A percentile compares a stretch with the other conserved stretches of the same genome.
These are phyloP conservation scores for Diutina rugosa DNA, from an alignment of 1,139 yeast genomes.

Conservation along the genomic window DNA sequence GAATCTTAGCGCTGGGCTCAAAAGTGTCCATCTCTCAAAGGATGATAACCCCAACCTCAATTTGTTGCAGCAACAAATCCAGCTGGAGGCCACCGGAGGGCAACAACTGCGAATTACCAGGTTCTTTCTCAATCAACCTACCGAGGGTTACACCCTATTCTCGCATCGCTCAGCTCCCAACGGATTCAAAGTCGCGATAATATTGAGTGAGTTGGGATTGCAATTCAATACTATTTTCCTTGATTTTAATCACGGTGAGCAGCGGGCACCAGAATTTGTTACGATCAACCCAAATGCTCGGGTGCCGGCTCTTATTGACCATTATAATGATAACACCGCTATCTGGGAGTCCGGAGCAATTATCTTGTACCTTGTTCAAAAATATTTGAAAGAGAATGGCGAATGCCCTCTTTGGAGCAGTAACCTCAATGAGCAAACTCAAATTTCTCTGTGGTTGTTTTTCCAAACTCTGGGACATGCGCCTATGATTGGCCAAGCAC, in stretches of 20 bases:
- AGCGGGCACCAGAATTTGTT: slow-evolving; percentile 85
- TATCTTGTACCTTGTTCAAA: slow-evolving; percentile 60
- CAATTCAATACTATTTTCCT: slow-evolving; percentile 73
- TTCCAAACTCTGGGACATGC: slow-evolving; percentile 96
- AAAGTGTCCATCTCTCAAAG: slow-evolving; percentile 27
- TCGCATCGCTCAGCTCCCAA: slow-evolving; percentile 92
- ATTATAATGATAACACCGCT: slow-evolving; percentile 62
- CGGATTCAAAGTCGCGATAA: slow-evolving; percentile 92
- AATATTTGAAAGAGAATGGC: slow-evolving; percentile 56
- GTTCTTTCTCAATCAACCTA: slow-evolving; percentile 68
- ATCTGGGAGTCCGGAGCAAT: slow-evolving; percentile 96
- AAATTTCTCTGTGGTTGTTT: slow-evolving; percentile 79
- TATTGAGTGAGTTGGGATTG: slow-evolving; percentile 70
- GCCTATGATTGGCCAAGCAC: slow-evolving; percentile 95
- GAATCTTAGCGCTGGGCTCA: slow-evolving; percentile 38
- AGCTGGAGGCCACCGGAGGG: slow-evolving; percentile 23
- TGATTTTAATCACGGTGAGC: slow-evolving; percentile 84
- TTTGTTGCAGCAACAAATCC: slow-evolving; percentile 29
- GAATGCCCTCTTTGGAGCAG: slow-evolving; percentile 74
- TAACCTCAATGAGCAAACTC: slow-evolving; percentile 72
- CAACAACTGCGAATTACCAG: slow-evolving; percentile 50
- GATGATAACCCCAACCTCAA: slow-evolving; percentile 28
- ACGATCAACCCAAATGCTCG: slow-evolving; percentile 89
- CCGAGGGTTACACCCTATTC: slow-evolving; percentile 76
- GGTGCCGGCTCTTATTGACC: slow-evolving; percentile 90